Percentiles rank a stretch among this genome's conserved stretches.
Evolutionary conservation across 768 basidiomycete species (phyloP).

Genomic region (Stropharia rugosoannulata): DNA sequence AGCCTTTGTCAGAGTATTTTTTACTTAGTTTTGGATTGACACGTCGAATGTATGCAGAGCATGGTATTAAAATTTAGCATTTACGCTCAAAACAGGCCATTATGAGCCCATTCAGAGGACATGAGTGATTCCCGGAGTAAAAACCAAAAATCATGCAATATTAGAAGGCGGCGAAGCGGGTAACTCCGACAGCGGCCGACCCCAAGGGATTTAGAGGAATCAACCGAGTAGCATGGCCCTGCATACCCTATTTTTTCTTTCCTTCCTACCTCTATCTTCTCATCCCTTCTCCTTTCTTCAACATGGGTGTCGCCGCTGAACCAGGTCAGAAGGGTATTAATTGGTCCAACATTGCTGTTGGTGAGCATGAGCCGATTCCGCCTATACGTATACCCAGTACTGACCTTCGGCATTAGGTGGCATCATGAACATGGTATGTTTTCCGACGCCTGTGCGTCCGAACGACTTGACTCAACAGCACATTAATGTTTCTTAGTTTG

Average conservation of each 20-base stretch:
- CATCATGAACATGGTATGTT: conserved; percentile 95
- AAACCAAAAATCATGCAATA: conserved; percentile 4
- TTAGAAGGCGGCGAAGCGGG: conserved; percentile 16
- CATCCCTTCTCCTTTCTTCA: conserved; percentile 16
- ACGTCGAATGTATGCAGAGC: too few species aligned
- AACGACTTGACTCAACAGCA: neutral
- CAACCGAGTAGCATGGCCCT: conserved; percentile 16
- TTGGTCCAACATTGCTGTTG: conserved; percentile 96
- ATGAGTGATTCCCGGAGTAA: conserved; percentile 1
- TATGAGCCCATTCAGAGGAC: neutral
- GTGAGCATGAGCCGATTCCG: conserved; percentile 43
- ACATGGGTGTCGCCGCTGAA: conserved; percentile 81
- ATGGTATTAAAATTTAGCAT: too few species aligned
- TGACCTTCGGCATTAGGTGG: conserved; percentile 55
- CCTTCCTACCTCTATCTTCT: conserved; percentile 21
- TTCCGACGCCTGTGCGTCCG: neutral
- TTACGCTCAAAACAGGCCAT: too few species aligned
- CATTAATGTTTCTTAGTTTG: conserved; percentile 40
- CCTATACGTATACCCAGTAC: conserved; percentile 14
- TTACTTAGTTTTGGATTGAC: too few species aligned
- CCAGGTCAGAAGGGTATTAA: conserved; percentile 90
- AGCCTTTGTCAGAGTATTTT: too few species aligned
- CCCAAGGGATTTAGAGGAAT: conserved; percentile 23
- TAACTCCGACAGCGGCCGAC: conserved; percentile 36
- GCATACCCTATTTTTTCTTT: conserved; percentile 22